Evolutionary conservation across 2,329 filamentous ascomycete genomes (phyloP), one percentile per base, ranked within the genome.

Genomic region (Elsinoe necatrix): DNA sequence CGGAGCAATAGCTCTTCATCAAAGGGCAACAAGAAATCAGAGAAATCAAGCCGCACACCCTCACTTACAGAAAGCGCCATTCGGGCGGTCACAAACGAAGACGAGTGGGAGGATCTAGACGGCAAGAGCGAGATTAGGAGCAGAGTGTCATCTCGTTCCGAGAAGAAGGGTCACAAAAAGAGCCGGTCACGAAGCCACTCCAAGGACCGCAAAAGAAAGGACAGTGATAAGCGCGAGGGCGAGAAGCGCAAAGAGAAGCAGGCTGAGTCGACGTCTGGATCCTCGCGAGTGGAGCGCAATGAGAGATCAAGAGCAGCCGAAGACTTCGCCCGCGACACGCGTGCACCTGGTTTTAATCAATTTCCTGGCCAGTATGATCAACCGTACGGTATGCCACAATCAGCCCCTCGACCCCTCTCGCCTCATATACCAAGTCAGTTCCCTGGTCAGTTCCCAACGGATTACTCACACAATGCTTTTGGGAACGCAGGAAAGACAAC

Each of bases 401-500:
- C 54, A 34, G 37, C 56, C 1, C 56, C 57, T n/a, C 58, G 59
- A 11, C 47, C 59, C 16, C 67, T 67, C 63, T 67, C 67, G 45
- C 60, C 58, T 52, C 50, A 62, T 61, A 29, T 65, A 18, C 61
- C 63, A 31, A 63, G 78, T 62, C 81, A 83, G 63, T 84, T 84
- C 62, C 80, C 80, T 4, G 79, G 79, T 50, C 80, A 82, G 64
- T 73, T 80, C 57, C 77, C 79, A 14, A 60, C 67, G 4, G 67
- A 71, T 9, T 75, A 69, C 58, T 62, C 77, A 8, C 66, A 70
- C 50, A 73, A 63, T 16, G 54, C 78, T 42, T 78, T 62, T 68
- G 72, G 55, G 74, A 75, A 55, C 69, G 71, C 57, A 66, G 64
- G 62, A 18, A 60, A 73, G 41, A 56, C 21, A 48, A 57, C 62